Percentiles rank a stretch among this genome's conserved stretches.
phyloP scores from a whole-genome alignment of 768 basidiomycete species.

The Kwoniella sp. region DNA sequence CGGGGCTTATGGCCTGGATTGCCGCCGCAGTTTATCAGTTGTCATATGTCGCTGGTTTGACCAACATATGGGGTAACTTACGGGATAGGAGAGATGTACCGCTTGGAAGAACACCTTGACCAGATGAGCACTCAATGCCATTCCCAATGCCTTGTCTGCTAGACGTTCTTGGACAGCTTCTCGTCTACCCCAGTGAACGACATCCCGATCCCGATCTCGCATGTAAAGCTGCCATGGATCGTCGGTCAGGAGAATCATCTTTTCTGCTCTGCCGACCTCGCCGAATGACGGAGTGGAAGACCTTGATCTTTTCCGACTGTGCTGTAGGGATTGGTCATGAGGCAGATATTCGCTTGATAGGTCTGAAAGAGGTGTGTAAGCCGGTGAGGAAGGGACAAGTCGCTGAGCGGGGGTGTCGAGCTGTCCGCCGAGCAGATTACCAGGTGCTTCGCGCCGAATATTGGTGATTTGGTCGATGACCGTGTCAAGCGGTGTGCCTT shows the following conservation, averaged over 20 bases:
- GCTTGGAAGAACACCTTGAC: slow-evolving; percentile 38
- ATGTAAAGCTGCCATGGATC: slow-evolving; percentile 28
- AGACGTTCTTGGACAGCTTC: slow-evolving; percentile 30
- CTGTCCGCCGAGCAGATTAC: background rate
- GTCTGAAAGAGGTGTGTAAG: background rate
- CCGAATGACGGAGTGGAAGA: background rate
- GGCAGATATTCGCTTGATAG: background rate
- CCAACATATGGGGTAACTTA: slow-evolving; percentile 24
- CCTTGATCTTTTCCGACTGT: slow-evolving; percentile 3
- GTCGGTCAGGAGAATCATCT: background rate
- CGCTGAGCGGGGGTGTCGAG: background rate
- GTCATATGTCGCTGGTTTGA: no score
- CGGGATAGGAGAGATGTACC: slow-evolving; percentile 40
- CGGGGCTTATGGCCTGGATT: slow-evolving; percentile 38
- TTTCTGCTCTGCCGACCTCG: background rate
- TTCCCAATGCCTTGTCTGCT: slow-evolving; percentile 36
- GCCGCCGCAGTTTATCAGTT: no score
- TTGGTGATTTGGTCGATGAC: background rate
- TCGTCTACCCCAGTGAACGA: slow-evolving; percentile 30
- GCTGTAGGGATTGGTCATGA: background rate
- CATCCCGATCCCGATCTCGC: background rate
- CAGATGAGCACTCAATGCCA: slow-evolving; percentile 33
- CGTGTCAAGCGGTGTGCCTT: background rate
- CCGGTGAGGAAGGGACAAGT: background rate
- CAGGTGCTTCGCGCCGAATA: background rate